Base-by-base conservation (phyloP, 169 alveolate genomes). In the Eimeria mitis region DNA sequence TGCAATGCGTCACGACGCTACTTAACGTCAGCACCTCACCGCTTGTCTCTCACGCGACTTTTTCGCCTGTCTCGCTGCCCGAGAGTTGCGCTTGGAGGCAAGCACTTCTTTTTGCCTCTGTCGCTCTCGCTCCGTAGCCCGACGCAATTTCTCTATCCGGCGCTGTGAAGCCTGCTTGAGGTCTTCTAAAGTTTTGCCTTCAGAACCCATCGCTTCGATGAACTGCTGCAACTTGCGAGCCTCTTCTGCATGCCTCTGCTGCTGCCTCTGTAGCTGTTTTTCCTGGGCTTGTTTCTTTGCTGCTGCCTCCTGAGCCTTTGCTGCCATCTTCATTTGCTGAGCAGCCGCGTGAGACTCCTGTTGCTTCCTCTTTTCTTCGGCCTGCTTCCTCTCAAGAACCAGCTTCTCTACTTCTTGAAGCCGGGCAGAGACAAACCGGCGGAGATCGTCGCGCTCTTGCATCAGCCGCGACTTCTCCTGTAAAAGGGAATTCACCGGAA, bases 191-290 rank as follows among this genome's bases (percentile, higher is more conserved):
- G 92, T 87, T 71, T 59, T 87, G 92, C 92, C 92, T 61, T 87
- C 92, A 63, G 65, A 87, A n/a, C 92, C 92, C 83, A 87, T 87
- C 44, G 81, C 81, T 87, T 63, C 92, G 34, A 87, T 87, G 65
- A 87, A 87, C 78, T 87, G 92, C 44, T 49, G 92, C 83, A 87
- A 19, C 92, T 87, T 87, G 92, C 92, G 92, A 6, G 92, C 92
- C 71, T 87, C 92, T 23, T 87, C 92, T 40, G 37, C 47, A 21
- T 87, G 92, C 68, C 71, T 59, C 49, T 63, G 59, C 16, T 56
- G 78, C 92, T 87, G 92, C 61, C 92, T 61, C 81, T 40, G 65
- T 49, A 56, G 34, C 56, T 63, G 61, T 13, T 63, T 87, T 40
- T 87, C 92, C 54, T 49, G 81, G 7, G 68, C 78, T 59, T 44